A percentile compares a stretch with the other conserved stretches of the same genome.
phyloP scores from a whole-genome alignment of 306 rosid species.

The Cicer yamashitae region DNA sequence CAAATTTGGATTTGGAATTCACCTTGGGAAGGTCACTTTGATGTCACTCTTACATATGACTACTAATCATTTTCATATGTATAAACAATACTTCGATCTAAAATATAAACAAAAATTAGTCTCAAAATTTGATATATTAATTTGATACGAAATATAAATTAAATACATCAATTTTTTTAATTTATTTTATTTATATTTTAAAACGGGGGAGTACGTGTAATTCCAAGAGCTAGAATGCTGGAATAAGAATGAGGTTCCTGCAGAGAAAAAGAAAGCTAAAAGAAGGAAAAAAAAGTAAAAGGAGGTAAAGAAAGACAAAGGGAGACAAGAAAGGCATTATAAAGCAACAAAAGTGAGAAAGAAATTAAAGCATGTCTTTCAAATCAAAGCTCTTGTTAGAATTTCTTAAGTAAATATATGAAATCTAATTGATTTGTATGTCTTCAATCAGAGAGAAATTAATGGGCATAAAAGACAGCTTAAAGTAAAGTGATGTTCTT shows the following conservation, averaged over 20 bases:
- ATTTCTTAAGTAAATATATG: constrained; percentile 65
- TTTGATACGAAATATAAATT: no score
- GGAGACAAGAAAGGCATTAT: constrained; percentile 82
- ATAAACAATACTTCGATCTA: no score
- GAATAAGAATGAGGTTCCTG: constrained; percentile 63
- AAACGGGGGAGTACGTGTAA: not conserved
- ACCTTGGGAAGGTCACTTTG: constrained; percentile 68
- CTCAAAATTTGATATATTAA: no score
- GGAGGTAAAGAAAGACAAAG: constrained; percentile 81
- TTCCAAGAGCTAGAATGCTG: constrained; percentile 47
- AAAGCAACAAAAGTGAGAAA: constrained; percentile 72
- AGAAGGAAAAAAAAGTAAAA: constrained; percentile 59
- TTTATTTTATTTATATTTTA: no score
- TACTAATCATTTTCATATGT: not conserved
- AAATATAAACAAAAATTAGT: no score
- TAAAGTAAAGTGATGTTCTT: constrained; percentile 63
- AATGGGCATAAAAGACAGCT: constrained; percentile 46
- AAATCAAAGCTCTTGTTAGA: constrained; percentile 57
- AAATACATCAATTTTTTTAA: no score
- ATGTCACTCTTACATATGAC: constrained; percentile 34
- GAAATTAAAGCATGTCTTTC: constrained; percentile 59
- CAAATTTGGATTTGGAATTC: constrained; percentile 90
- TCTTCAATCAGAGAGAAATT: constrained; percentile 53
- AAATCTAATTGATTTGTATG: constrained; percentile 74
- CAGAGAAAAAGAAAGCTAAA: constrained; percentile 57